phyloP scores from a whole-genome alignment of 805 yeast species.

The Danielia oregonensis region DNA sequence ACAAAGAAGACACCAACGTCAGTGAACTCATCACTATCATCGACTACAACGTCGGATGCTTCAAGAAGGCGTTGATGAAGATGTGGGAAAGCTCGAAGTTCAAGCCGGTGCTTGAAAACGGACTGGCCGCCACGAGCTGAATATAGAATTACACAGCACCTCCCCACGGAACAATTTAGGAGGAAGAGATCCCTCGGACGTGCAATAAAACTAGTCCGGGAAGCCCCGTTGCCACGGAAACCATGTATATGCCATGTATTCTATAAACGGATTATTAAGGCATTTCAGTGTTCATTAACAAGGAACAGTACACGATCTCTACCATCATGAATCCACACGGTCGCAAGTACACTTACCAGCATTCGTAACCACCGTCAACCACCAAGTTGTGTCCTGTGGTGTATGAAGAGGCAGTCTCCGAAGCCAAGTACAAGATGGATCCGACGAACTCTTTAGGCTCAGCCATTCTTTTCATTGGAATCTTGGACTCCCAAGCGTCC shows the following conservation, averaged over 20 bases:
- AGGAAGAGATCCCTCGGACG: too few relatives aligned
- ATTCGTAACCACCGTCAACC: conserved; percentile 84
- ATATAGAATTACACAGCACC: too few relatives aligned
- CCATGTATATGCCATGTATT: too few relatives aligned
- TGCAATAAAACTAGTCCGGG: too few relatives aligned
- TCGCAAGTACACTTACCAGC: too few relatives aligned
- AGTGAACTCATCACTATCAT: conserved; percentile 58
- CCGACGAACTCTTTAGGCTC: conserved; percentile 83
- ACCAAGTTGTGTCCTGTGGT: conserved; percentile 82
- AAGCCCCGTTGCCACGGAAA: too few relatives aligned
- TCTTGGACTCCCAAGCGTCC: conserved; percentile 65
- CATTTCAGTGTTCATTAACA: too few relatives aligned
- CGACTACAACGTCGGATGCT: conserved; percentile 83
- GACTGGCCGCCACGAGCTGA: too few relatives aligned
- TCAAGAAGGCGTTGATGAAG: conserved; percentile 70
- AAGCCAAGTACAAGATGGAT: conserved; percentile 67
- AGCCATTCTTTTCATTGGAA: conserved; percentile 81
- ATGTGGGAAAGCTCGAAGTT: conserved; percentile 53
- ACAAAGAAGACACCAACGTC: conserved; percentile 18
- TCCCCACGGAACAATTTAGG: too few relatives aligned
- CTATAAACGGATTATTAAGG: too few relatives aligned
- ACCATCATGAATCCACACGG: too few relatives aligned
- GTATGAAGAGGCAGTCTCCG: conserved; percentile 67
- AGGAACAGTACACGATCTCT: too few relatives aligned
- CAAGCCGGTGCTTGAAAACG: conserved; percentile 3